phyloP scores from a whole-genome alignment of 768 basidiomycete genomes.

The Obba rivulosa region DNA sequence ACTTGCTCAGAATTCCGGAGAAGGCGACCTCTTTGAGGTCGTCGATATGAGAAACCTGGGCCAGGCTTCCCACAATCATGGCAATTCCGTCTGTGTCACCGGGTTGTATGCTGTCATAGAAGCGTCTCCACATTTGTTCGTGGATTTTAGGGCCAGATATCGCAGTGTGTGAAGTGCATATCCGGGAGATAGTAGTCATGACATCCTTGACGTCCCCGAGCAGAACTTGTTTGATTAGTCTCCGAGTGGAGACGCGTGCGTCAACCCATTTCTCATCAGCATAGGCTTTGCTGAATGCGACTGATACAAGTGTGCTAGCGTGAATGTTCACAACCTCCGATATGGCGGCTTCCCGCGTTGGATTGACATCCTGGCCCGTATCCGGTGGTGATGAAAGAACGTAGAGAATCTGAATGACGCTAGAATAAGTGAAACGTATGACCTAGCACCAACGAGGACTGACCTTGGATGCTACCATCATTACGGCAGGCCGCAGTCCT shows the following conservation, averaged over 20 bases:
- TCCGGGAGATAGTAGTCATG: slow-evolving; percentile 23
- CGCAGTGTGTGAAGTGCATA: slow-evolving; percentile 18
- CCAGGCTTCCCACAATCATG: slow-evolving; percentile 51
- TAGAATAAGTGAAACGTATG: neutral
- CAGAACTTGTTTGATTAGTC: slow-evolving; percentile 33
- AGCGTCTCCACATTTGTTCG: slow-evolving; percentile 61
- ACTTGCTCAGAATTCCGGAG: slow-evolving; percentile 28
- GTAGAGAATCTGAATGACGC: slow-evolving; percentile 24
- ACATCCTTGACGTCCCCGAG: slow-evolving; percentile 31
- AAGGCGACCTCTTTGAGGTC: slow-evolving; percentile 50
- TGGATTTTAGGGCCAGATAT: slow-evolving; percentile 34
- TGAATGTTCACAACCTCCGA: slow-evolving; percentile 46
- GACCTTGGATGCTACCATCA: slow-evolving; percentile 60
- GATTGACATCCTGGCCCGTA: slow-evolving; percentile 22
- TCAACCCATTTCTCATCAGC: slow-evolving; percentile 36
- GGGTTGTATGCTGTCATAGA: slow-evolving; percentile 54
- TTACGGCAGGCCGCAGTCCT: slow-evolving; percentile 51
- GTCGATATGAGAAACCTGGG: slow-evolving; percentile 65
- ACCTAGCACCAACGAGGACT: slow-evolving; percentile 19
- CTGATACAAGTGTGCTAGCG: slow-evolving; percentile 37
- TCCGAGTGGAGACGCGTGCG: slow-evolving; percentile 35
- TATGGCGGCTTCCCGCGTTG: slow-evolving; percentile 25
- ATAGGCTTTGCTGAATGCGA: slow-evolving; percentile 39
- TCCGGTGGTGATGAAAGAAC: slow-evolving; percentile 25
- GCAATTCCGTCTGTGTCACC: slow-evolving; percentile 55